Conservation (phyloP, 2,329 filamentous ascomycete species). For the Aspergillus ochraceoroseus region DNA sequence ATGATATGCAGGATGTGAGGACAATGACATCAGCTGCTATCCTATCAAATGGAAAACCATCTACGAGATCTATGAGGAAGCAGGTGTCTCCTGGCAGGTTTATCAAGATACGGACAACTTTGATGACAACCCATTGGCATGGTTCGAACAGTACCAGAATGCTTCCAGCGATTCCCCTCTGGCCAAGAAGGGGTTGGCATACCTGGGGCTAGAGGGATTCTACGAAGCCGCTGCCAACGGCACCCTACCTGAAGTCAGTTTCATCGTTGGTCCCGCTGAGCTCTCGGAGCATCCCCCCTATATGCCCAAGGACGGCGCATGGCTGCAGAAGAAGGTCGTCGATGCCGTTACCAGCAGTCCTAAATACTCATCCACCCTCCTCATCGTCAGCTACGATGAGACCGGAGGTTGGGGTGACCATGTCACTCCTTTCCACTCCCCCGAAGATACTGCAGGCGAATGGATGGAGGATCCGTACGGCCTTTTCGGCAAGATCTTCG, state of each 20-base stretch:
- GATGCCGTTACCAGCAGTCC: constrained; percentile 50
- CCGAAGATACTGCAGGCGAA: constrained; percentile 49
- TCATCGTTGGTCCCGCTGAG: constrained; percentile 49
- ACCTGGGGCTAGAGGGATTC: constrained; percentile 48
- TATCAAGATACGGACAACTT: constrained; percentile 51
- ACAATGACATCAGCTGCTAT: constrained; percentile 47
- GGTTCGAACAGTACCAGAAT: constrained; percentile 51
- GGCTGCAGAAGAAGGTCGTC: constrained; percentile 52
- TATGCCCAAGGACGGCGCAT: constrained; percentile 51
- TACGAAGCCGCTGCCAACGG: constrained; percentile 49
- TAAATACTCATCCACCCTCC: constrained; percentile 46
- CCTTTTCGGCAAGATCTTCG: constrained; percentile 41
- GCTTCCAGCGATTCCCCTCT: constrained; percentile 42
- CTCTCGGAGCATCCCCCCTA: constrained; percentile 54
- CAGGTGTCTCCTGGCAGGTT: constrained; percentile 49
- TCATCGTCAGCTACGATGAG: constrained; percentile 52
- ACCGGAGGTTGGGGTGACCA: constrained; percentile 54
- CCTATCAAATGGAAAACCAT: constrained; percentile 53
- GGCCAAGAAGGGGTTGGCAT: constrained; percentile 47
- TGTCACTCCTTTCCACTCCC: constrained; percentile 50
- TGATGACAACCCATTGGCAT: constrained; percentile 52
- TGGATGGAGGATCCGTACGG: constrained; percentile 49
- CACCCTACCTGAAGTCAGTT: constrained; percentile 50
- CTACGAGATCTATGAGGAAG: constrained; percentile 48
- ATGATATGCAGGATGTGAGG: constrained; percentile 43